phyloP scores from a whole-genome alignment of 495 filamentous ascomycete species.

The Daldinia bambusicola region DNA sequence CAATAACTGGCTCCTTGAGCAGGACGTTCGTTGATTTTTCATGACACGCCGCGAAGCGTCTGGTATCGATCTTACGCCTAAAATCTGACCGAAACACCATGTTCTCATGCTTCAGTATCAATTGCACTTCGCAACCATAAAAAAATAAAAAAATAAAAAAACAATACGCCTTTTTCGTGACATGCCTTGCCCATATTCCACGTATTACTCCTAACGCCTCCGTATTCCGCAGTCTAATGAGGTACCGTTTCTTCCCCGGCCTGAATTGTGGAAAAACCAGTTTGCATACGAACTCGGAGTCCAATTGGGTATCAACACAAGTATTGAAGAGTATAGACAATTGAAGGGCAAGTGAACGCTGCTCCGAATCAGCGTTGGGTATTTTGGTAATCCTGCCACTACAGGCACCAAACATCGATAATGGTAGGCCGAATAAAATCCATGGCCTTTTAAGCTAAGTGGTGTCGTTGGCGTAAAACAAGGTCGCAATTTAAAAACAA shows the following conservation, averaged over 20 bases:
- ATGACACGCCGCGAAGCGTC: constrained; percentile 15
- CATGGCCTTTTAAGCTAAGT: neutral
- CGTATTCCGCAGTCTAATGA: constrained; percentile 26
- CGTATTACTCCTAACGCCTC: constrained; percentile 39
- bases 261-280: constrained; percentile 25
- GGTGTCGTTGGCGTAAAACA: neutral
- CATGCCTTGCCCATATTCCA: constrained; percentile 27
- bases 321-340: constrained; percentile 33
- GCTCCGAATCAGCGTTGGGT: constrained; percentile 7
- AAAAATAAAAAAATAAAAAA: constrained; percentile 9
- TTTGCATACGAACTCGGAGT: constrained; percentile 37
- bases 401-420: neutral
- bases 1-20: constrained; percentile 2
- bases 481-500: neutral
- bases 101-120: constrained; percentile 18
- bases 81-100: constrained; percentile 21
- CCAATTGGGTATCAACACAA: constrained; percentile 40
- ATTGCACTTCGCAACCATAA: constrained; percentile 15
- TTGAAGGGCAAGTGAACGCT: constrained; percentile 16
- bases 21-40: constrained; percentile 9
- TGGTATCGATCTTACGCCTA: constrained; percentile 13
- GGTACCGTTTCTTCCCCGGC: constrained; percentile 25
- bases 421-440: constrained; percentile 2
- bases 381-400: neutral
- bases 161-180: constrained; percentile 14